These are phyloP conservation scores for Botrytis byssoidea DNA, from an alignment of 2,329 filamentous ascomycete genomes.

Conservation along the genomic window DNA sequence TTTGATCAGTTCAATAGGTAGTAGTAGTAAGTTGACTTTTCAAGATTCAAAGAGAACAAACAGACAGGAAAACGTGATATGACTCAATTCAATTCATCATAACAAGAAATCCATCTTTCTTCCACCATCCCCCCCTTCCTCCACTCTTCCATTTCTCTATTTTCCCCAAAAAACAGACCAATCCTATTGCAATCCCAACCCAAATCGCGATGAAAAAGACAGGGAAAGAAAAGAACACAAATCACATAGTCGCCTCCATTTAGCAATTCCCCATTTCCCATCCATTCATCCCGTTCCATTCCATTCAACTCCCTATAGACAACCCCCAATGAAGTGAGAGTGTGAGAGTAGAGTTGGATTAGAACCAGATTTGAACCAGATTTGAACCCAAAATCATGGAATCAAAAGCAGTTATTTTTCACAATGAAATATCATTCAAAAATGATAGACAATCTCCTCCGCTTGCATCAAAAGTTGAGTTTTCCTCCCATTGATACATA, in stretches of 20 bases:
- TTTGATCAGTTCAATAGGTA: background rate
- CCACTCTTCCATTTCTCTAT: background rate
- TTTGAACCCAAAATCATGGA: conserved; percentile 1
- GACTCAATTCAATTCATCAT: conserved; percentile 14
- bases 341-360: conserved; percentile 14
- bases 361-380: conserved; percentile 6
- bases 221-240: background rate
- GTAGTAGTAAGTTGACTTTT: background rate
- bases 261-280: background rate
- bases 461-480: background rate
- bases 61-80: background rate
- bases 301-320: conserved; percentile 15
- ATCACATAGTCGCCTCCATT: conserved; percentile 1
- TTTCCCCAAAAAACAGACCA: background rate
- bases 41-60: background rate
- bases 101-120: background rate
- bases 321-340: background rate
- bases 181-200: conserved; percentile 6
- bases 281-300: background rate
- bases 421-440: conserved; percentile 12
- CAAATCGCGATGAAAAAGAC: conserved; percentile 5
- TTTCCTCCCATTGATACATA: conserved; percentile 14
- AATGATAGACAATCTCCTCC: background rate
- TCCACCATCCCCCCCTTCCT: background rate
- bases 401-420: background rate